Conservation (phyloP, 257 asterid species). For the Cynanchum wilfordii region DNA sequence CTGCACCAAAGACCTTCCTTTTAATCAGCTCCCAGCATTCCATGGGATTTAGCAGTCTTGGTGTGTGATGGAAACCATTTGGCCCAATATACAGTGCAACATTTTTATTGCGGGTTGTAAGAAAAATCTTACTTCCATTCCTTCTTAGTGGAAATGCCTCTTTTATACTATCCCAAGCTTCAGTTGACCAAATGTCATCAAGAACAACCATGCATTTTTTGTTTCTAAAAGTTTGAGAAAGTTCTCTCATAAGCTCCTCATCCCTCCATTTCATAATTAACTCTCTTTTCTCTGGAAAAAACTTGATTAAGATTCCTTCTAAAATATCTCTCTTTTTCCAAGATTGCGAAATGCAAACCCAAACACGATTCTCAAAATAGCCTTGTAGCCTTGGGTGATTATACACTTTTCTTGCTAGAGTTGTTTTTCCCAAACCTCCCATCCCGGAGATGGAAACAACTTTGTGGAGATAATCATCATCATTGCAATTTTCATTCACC, state of each 20-base stretch:
- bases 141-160: neutral
- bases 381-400: conserved; percentile 23
- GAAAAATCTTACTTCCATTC: neutral
- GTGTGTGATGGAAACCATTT: neutral
- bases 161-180: neutral
- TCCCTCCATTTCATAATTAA: conserved; percentile 30
- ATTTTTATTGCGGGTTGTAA: conserved; percentile 3
- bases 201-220: conserved; percentile 36
- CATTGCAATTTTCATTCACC: neutral
- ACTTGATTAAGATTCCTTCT: conserved; percentile 29
- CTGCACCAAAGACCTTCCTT: neutral
- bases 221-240: conserved; percentile 24
- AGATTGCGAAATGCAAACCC: conserved; percentile 33
- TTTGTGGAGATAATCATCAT: neutral
- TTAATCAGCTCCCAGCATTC: conserved; percentile 4
- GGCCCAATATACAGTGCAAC: neutral
- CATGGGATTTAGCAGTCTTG: neutral
- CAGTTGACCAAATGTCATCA: conserved; percentile 32
- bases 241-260: conserved; percentile 30
- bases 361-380: conserved; percentile 32
- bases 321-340: conserved; percentile 32
- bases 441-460: conserved; percentile 1
- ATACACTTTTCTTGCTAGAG: conserved; percentile 39
- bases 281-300: conserved; percentile 21
- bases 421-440: conserved; percentile 28